A percentile compares a stretch with the other conserved stretches of the same genome.
phyloP scores from a whole-genome alignment of 768 basidiomycete genomes.

The Boletus bicolor region DNA sequence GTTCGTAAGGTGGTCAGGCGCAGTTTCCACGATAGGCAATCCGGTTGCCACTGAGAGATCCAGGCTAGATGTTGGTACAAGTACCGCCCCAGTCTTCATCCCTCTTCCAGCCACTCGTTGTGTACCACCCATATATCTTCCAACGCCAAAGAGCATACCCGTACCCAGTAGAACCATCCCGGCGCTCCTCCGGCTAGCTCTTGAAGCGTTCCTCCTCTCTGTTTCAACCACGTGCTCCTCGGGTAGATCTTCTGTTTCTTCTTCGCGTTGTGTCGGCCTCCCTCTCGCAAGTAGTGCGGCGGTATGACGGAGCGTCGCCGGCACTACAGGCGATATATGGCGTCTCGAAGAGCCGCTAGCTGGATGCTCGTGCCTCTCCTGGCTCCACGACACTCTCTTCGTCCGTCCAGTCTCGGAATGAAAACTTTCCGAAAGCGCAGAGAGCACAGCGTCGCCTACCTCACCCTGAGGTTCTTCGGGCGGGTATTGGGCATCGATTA shows the following conservation, averaged over 20 bases:
- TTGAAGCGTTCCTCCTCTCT: constrained; percentile 42
- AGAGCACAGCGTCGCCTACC: constrained; percentile 49
- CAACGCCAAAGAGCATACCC: constrained; percentile 71
- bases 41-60: background rate
- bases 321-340: constrained; percentile 33
- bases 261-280: constrained; percentile 42
- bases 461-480: constrained; percentile 37
- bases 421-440: constrained; percentile 69
- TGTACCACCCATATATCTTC: constrained; percentile 41
- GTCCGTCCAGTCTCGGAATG: constrained; percentile 65
- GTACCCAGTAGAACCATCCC: constrained; percentile 80
- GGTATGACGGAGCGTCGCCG: constrained; percentile 32
- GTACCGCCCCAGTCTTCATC: constrained; percentile 47
- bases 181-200: constrained; percentile 66
- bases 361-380: constrained; percentile 55
- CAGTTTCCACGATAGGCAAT: constrained; percentile 10
- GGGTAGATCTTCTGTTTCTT: constrained; percentile 21
- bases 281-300: constrained; percentile 38
- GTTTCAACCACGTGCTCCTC: constrained; percentile 25
- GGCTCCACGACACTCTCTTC: constrained; percentile 68
- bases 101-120: constrained; percentile 27
- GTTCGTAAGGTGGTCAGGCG: constrained; percentile 8
- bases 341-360: constrained; percentile 42
- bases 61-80: constrained; percentile 26
- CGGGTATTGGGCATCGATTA: constrained; percentile 20